Evolutionary conservation across 2,329 filamentous ascomycete species (phyloP).

Genomic region (Pseudogymnoascus sp.): DNA sequence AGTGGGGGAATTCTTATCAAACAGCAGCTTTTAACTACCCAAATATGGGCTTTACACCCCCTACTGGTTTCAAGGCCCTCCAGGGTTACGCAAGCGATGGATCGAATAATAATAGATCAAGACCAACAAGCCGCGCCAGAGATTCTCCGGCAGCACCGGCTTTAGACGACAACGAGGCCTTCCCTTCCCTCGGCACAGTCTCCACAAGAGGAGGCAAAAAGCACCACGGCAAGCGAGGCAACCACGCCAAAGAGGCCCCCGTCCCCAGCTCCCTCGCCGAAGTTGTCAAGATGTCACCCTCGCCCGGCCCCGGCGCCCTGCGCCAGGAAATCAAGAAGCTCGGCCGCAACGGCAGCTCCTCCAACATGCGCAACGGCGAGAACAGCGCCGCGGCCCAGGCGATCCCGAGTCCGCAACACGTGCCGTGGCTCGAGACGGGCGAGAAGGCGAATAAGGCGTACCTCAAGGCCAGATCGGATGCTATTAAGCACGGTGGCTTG

Average conservation of each 20-base stretch:
- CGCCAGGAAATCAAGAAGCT: slow-evolving; percentile 53
- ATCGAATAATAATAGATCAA: slow-evolving; percentile 62
- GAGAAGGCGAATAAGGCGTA: slow-evolving; percentile 87
- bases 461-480: slow-evolving; percentile 87
- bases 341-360: slow-evolving; percentile 55
- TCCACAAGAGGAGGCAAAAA: slow-evolving; percentile 74
- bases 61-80: slow-evolving; percentile 60
- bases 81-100: slow-evolving; percentile 48
- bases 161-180: slow-evolving; percentile 91
- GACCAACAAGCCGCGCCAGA: slow-evolving; percentile 67
- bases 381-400: slow-evolving; percentile 74
- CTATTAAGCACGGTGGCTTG: slow-evolving; percentile 92
- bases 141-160: slow-evolving; percentile 64
- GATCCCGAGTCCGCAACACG: slow-evolving; percentile 80
- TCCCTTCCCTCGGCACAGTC: slow-evolving; percentile 77
- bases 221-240: slow-evolving; percentile 83
- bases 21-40: slow-evolving; percentile 41
- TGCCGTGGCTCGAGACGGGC: slow-evolving; percentile 94
- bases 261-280: slow-evolving; percentile 77
- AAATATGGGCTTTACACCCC: slow-evolving; percentile 51
- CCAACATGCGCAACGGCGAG: slow-evolving; percentile 58
- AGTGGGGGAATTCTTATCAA: slow-evolving; percentile 40
- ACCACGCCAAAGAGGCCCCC: slow-evolving; percentile 60
- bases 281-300: slow-evolving; percentile 90
- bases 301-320: slow-evolving; percentile 57